Evolutionary conservation across 208 protist genomes (phyloP), one percentile per base, ranked within the genome.

Genomic region (Plasmodiophora brassicae): DNA sequence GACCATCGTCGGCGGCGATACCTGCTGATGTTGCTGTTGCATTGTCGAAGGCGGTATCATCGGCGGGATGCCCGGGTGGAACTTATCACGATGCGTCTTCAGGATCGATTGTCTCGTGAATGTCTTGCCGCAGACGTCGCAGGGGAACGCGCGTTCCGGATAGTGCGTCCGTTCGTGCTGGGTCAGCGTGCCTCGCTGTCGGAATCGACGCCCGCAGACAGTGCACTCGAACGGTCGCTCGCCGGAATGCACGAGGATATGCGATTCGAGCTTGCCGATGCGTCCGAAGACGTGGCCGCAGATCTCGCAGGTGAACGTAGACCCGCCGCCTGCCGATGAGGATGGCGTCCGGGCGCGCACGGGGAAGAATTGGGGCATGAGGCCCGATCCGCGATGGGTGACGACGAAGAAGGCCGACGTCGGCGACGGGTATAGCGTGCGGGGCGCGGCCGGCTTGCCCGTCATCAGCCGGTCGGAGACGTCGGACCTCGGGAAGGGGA

Each of bases 91-190:
- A 32, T 78, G 65, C 10, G 65, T 78, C n/a, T 78, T 38, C 5
- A 78, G n/a, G 65, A 78, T 78, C 65, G 65, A 78, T 38, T 38
- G 41, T 32, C 65, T 5, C n/a, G 65, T 78, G n/a, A 78, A 38
- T n/a, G 32, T 78, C 65, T 78, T 78, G 32, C 32, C 5, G n/a
- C 65, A 78, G 65, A 78, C 41, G 10, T 5, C 41, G 65, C 65
- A 78, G 10, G 32, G 65, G 41, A 44, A 78, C 10, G 65, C 65
- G 14, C 65, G 5, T 5, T 78, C 65, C 5, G 65, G 65, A 32
- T 78, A 78, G 41, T 78, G 65, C 32, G n/a, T 78, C 5, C 65
- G 65, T 32, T 78, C 65, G 65, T 78, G 65, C 65, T 78, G 65
- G n/a, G 41, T 38, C 20, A 78, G n/a, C 14, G 65, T 78, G 14